A percentile compares a stretch with the other conserved stretches of the same genome.
Conservation (phyloP, 1,139 yeast species). For the Yarrowia galli region DNA sequence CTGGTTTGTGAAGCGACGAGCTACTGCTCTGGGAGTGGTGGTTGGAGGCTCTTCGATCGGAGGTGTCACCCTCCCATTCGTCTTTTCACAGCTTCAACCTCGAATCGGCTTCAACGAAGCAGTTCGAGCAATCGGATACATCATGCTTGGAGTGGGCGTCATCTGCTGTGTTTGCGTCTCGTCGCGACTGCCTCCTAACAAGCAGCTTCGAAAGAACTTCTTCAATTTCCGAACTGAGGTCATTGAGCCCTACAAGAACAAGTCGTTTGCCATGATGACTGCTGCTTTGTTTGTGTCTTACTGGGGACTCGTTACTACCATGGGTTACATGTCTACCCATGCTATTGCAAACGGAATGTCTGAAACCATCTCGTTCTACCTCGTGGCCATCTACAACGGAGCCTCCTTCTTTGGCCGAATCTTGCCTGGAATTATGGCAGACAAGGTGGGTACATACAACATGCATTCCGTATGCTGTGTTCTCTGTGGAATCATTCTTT, state of each 20-base stretch:
- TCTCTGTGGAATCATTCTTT: constrained; percentile 12
- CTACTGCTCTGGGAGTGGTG: constrained; percentile 23
- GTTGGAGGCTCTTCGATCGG: constrained; percentile 31
- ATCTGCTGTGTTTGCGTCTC: constrained; percentile 11
- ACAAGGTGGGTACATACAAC: constrained; percentile 58
- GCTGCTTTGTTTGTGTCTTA: constrained; percentile 49
- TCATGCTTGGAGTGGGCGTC: constrained; percentile 25
- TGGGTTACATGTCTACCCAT: constrained; percentile 51
- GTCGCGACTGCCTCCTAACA: constrained; percentile 27
- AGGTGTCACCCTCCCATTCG: constrained; percentile 28
- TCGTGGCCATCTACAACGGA: constrained; percentile 60
- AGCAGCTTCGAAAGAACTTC: constrained; percentile 18
- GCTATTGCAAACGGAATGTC: constrained; percentile 46
- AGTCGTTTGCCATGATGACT: constrained; percentile 47
- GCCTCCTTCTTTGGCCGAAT: constrained; percentile 61
- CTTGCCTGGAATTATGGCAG: constrained; percentile 58
- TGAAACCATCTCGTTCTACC: constrained; percentile 45
- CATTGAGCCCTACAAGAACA: constrained; percentile 43
- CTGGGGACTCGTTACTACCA: constrained; percentile 51
- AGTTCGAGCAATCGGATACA: constrained; percentile 34
- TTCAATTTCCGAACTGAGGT: constrained; percentile 23
- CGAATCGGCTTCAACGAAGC: constrained; percentile 20
- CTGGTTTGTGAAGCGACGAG: constrained; percentile 26
- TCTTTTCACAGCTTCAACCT: constrained; percentile 28
- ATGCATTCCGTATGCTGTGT: constrained; percentile 42